These are phyloP conservation scores for Caulochytrium protostelioides DNA, from an alignment of 371 early-diverging fungal species.

Conservation along the genomic window DNA sequence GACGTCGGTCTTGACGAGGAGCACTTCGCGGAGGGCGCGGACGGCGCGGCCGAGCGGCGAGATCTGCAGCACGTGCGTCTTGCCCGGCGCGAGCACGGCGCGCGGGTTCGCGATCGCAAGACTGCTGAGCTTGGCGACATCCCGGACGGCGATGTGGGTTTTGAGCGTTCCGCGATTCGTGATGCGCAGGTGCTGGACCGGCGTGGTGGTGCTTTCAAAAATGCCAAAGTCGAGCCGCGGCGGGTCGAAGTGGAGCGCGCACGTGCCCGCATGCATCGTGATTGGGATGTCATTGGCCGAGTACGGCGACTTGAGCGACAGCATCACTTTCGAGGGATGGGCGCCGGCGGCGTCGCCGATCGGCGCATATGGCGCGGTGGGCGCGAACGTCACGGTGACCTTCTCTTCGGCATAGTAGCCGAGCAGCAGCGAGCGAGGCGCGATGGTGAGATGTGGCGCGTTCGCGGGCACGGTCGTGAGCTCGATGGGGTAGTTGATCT, in stretches of 20 bases:
- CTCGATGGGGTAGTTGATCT: slow-evolving; percentile 34
- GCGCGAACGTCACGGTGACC: too few relatives aligned
- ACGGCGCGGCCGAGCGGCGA: slow-evolving; percentile 21
- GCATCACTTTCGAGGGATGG: slow-evolving; percentile 8
- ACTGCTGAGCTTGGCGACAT: slow-evolving; percentile 15
- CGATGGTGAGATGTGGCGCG: background rate
- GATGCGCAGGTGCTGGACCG: slow-evolving; percentile 12
- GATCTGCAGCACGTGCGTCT: slow-evolving; percentile 11
- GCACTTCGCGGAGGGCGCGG: slow-evolving; percentile 14
- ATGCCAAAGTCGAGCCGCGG: slow-evolving; percentile 28
- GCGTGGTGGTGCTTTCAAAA: slow-evolving; percentile 25
- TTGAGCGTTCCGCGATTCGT: slow-evolving; percentile 26
- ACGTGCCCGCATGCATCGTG: slow-evolving; percentile 24
- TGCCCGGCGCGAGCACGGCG: slow-evolving; percentile 17
- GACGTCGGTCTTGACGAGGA: slow-evolving; percentile 24
- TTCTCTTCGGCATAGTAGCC: background rate
- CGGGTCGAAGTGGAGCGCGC: slow-evolving; percentile 16
- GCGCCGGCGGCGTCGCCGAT: too few relatives aligned
- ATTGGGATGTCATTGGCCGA: slow-evolving; percentile 27
- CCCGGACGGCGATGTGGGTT: slow-evolving; percentile 15
- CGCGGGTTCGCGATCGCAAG: slow-evolving; percentile 18
- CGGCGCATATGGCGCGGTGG: too few relatives aligned
- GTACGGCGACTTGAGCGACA: slow-evolving; percentile 30
- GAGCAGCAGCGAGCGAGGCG: background rate
- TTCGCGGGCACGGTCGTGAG: slow-evolving; percentile 10